Evolutionary conservation across 768 basidiomycete species (phyloP).

Genomic region (Lactarius sanguifluus): DNA sequence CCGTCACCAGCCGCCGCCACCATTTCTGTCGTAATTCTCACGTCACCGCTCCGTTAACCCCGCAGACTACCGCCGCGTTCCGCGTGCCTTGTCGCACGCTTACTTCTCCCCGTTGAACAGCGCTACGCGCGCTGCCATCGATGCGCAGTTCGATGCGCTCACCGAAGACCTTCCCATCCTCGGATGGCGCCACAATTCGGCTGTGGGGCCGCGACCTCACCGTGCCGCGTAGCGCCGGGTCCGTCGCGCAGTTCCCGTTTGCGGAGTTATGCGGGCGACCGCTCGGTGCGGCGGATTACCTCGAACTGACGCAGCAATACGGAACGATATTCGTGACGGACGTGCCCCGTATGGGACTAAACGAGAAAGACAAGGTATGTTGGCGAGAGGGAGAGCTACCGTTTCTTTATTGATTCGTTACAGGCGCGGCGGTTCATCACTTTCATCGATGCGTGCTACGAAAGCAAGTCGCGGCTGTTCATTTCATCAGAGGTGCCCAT

Average conservation of each 20-base stretch:
- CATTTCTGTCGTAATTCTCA: not conserved
- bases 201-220: slow-evolving; percentile 89
- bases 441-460: slow-evolving; percentile 96
- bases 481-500: slow-evolving; percentile 92
- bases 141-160: slow-evolving; percentile 80
- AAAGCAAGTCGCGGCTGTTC: slow-evolving; percentile 92
- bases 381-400: not conserved
- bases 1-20: slow-evolving; percentile 25
- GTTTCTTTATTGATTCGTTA: not conserved
- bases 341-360: slow-evolving; percentile 85
- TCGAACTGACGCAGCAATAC: slow-evolving; percentile 89
- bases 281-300: slow-evolving; percentile 91
- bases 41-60: not conserved
- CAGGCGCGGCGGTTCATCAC: slow-evolving; percentile 95
- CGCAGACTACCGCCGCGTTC: slow-evolving; percentile 91
- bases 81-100: slow-evolving; percentile 88
- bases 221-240: slow-evolving; percentile 77
- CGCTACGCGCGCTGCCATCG: slow-evolving; percentile 65
- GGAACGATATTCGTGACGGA: slow-evolving; percentile 84
- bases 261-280: slow-evolving; percentile 84
- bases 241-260: slow-evolving; percentile 85
- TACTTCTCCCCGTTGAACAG: slow-evolving; percentile 82
- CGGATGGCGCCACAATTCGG: slow-evolving; percentile 58
- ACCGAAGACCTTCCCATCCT: slow-evolving; percentile 59
- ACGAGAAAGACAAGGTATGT: slow-evolving; percentile 80